These are phyloP conservation scores for Russula compacta DNA, from an alignment of 768 basidiomycete genomes.

Conservation along the genomic window DNA sequence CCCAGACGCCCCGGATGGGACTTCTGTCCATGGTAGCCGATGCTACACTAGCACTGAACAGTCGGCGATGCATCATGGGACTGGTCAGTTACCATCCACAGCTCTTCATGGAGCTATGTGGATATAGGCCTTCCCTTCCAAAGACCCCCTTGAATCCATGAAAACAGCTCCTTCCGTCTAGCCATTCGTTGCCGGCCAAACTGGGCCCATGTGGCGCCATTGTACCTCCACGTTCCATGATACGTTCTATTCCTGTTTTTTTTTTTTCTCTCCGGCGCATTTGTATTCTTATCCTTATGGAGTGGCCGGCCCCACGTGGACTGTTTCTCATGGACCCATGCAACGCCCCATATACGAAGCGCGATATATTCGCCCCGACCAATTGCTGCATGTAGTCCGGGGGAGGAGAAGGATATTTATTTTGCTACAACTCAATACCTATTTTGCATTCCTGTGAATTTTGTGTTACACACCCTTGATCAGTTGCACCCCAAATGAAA, in stretches of 20 bases:
- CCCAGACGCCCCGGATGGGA: not conserved
- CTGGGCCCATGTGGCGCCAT: not conserved
- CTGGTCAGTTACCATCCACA: not conserved
- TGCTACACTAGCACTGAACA: not conserved
- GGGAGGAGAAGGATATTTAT: not conserved
- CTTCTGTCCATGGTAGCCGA: not conserved
- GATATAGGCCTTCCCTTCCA: not conserved
- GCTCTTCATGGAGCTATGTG: not conserved
- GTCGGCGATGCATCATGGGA: not conserved
- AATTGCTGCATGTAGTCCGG: not conserved
- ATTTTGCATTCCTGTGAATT: not conserved
- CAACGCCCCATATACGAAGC: not conserved
- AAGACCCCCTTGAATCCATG: not conserved
- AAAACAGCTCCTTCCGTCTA: not conserved
- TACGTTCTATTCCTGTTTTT: not conserved
- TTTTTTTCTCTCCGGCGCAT: not conserved
- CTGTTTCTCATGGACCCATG: not conserved
- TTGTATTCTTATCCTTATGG: not conserved
- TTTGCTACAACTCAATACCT: not conserved
- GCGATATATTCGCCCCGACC: not conserved
- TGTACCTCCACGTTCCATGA: conserved; percentile 3
- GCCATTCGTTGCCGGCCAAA: not conserved
- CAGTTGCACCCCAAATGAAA: not conserved
- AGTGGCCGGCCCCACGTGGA: not conserved
- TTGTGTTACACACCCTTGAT: not conserved